Evolutionary conservation across 805 yeast genomes (phyloP).

Genomic region (Isabelozyma heimii): DNA sequence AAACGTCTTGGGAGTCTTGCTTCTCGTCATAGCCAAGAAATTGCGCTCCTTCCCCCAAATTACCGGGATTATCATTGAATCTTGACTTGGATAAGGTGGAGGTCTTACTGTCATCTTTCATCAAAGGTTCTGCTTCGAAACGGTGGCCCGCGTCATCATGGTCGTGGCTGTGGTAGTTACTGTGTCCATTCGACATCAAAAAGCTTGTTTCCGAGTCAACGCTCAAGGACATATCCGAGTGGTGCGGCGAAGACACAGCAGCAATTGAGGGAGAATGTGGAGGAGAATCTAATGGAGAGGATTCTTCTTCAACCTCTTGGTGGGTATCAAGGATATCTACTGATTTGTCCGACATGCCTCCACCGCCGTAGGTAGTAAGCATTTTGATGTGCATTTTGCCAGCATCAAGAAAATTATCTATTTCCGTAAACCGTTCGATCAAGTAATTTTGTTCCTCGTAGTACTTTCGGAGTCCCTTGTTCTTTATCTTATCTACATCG

Average conservation of each 20-base stretch:
- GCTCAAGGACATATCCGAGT: not conserved
- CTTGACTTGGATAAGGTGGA: constrained; percentile 17
- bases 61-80: constrained; percentile 54
- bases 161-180: not conserved
- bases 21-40: constrained; percentile 49
- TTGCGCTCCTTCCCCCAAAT: constrained; percentile 60
- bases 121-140: not conserved
- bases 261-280: not conserved
- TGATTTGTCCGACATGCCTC: constrained; percentile 7
- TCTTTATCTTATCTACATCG: constrained; percentile 17
- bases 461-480: constrained; percentile 32
- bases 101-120: constrained; percentile 3
- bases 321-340: not conserved
- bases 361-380: constrained; percentile 57
- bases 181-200: not conserved
- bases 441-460: constrained; percentile 61
- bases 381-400: constrained; percentile 62
- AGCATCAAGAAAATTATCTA: constrained; percentile 66
- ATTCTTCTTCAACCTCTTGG: constrained; percentile 1
- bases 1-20: constrained; percentile 42
- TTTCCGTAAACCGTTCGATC: constrained; percentile 53
- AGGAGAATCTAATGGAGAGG: not conserved
- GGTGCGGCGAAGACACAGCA: not conserved
- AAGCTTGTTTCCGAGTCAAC: not conserved
- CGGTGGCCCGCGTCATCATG: not conserved